Evolutionary conservation across 2,329 filamentous ascomycete species (phyloP), one percentile per base, ranked within the genome.

Genomic region (Beauveria brongniartii): DNA sequence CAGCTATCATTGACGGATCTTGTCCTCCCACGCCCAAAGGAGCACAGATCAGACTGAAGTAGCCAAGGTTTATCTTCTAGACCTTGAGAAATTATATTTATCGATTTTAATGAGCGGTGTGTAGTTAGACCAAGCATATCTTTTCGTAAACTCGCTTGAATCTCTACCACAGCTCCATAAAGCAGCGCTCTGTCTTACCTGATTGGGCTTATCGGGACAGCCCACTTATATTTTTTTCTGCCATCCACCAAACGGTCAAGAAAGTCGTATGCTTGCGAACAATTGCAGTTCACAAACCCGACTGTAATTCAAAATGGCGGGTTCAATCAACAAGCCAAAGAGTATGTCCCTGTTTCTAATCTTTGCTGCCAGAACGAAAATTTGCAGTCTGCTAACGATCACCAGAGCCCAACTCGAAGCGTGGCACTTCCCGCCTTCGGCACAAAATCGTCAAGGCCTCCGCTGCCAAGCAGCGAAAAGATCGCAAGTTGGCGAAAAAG

Each of bases 401-500:
- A 62, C 3, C 69, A 96, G 92, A 97, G 77, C 94, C 93, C 71
- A 92, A 88, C 78, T 97, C 93, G 61, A 99, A 99, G 85, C 89
- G 94, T 75, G 86, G 84, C 67, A 86, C 93, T 50, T 90, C 93
- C 70, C 91, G 94, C 63, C 83, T 99, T 70, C 87, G 93, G 66
- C 88, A 97, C 80, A 97, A 96, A 78, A 97, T 99, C 75, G 85
- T 96, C 73, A 99, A 99, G 78, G 88, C 90, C 24, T 91, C 92
- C 58, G 85, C 85, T 47, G 87, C 90, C 64, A 99, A 99, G 80
- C 91, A 96, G 77, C 86, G 87, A 72, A 99, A 99, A 77, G 79
- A 86, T 64, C 88, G 87, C 71, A 97, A 96, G 81, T 81, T 86
- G 61, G 91, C 89, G 61, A 97, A 96, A 80, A 92, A 96, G 85